A percentile compares a stretch with the other conserved stretches of the same genome.
Evolutionary conservation across 2,329 filamentous ascomycete species (phyloP).

Genomic region (Ceratocystis destructans): DNA sequence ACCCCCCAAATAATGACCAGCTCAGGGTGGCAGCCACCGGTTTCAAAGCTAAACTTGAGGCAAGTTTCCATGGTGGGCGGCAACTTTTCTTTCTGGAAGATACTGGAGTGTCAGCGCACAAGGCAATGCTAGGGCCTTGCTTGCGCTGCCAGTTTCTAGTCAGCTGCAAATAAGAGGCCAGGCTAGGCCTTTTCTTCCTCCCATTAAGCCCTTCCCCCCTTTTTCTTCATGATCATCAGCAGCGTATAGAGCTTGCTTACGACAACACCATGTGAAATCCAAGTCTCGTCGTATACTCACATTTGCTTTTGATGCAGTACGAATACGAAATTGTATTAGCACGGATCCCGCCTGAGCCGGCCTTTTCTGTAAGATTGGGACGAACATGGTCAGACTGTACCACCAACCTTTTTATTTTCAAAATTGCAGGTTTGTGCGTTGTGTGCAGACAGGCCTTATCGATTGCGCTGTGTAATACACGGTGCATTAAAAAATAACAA

Average conservation of each 20-base stretch:
- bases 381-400: neutral
- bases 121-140: neutral
- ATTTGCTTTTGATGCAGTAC: neutral
- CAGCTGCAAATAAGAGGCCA: neutral
- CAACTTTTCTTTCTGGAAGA: neutral
- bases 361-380: neutral
- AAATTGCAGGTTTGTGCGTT: slow-evolving; percentile 5
- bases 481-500: neutral
- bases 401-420: neutral
- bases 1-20: no score
- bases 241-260: neutral
- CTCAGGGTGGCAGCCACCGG: neutral
- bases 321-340: neutral
- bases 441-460: slow-evolving; percentile 2
- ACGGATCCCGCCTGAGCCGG: neutral
- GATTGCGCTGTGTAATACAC: neutral
- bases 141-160: neutral
- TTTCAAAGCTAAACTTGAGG: neutral
- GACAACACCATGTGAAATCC: neutral
- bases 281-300: neutral
- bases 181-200: neutral
- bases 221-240: neutral
- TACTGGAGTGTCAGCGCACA: neutral
- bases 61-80: neutral
- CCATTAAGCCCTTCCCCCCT: neutral